A percentile compares a stretch with the other conserved stretches of the same genome.
Evolutionary conservation across 2,329 filamentous ascomycete genomes (phyloP).

Genomic region (Phaeosphaeria sp.): DNA sequence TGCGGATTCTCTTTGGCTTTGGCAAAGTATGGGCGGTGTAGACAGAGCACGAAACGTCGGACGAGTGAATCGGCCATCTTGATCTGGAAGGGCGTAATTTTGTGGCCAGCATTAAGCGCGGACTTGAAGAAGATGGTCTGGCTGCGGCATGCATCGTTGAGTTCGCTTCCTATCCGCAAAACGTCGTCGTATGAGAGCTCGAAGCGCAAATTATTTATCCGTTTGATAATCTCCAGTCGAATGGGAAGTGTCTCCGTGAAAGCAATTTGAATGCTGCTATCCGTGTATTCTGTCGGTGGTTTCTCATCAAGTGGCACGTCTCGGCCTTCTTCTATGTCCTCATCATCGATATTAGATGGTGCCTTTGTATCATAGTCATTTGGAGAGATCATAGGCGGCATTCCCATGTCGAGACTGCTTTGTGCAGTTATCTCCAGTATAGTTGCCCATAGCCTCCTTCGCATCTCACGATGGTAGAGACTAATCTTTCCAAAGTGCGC

Average conservation of each 20-base stretch:
- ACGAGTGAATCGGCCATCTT: conserved; percentile 61
- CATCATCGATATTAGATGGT: conserved; percentile 51
- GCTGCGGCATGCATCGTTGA: conserved; percentile 31
- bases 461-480: conserved; percentile 48
- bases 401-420: conserved; percentile 46
- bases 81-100: conserved; percentile 48
- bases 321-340: conserved; percentile 42
- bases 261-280: conserved; percentile 45
- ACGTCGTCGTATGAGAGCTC: conserved; percentile 39
- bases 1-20: conserved; percentile 53
- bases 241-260: conserved; percentile 44
- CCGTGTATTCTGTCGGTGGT: conserved; percentile 37
- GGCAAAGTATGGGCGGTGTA: conserved; percentile 60
- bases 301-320: conserved; percentile 25
- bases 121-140: conserved; percentile 21
- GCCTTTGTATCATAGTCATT: conserved; percentile 48
- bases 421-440: conserved; percentile 47
- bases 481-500: conserved; percentile 43
- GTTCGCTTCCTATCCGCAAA: conserved; percentile 31
- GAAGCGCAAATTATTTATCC: conserved; percentile 41
- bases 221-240: conserved; percentile 44
- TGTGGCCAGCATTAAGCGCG: conserved; percentile 11
- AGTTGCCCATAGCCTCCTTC: conserved; percentile 36
- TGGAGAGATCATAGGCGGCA: conserved; percentile 44
- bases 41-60: conserved; percentile 61